phyloP scores from a whole-genome alignment of 139 green algal genomes.

The Chlamydomonas sp. region DNA sequence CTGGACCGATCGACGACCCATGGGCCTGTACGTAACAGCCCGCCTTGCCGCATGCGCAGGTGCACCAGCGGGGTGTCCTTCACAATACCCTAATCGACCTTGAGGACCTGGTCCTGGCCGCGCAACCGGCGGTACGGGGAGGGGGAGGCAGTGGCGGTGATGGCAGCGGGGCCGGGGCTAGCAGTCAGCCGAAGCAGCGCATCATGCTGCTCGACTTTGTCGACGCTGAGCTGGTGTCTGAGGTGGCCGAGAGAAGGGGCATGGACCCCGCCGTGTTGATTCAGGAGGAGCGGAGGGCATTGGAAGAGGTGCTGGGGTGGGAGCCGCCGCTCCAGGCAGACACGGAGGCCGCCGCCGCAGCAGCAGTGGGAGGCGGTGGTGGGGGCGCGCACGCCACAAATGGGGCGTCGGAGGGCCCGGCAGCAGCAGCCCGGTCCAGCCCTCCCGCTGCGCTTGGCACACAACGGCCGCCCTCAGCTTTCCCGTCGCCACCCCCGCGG shows the following conservation, averaged over 20 bases:
- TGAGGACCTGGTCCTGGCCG: background rate
- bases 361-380: too few relatives aligned
- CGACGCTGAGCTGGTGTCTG: background rate
- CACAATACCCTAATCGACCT: background rate
- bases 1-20: background rate
- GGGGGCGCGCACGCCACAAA: too few relatives aligned
- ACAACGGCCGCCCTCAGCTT: too few relatives aligned
- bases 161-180: background rate
- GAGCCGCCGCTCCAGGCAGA: background rate
- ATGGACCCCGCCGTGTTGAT: background rate
- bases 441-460: too few relatives aligned
- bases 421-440: too few relatives aligned
- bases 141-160: background rate
- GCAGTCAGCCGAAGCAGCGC: conserved; percentile 2
- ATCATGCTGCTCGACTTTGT: background rate
- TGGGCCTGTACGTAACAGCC: background rate
- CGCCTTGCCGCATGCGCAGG: background rate
- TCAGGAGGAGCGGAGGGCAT: background rate
- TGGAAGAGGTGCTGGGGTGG: background rate
- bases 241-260: background rate
- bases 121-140: background rate
- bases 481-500: too few relatives aligned
- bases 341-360: too few relatives aligned
- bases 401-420: too few relatives aligned
- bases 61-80: background rate